Base-by-base conservation (phyloP, 345 rosid species). In the Triadica sebifera region DNA sequence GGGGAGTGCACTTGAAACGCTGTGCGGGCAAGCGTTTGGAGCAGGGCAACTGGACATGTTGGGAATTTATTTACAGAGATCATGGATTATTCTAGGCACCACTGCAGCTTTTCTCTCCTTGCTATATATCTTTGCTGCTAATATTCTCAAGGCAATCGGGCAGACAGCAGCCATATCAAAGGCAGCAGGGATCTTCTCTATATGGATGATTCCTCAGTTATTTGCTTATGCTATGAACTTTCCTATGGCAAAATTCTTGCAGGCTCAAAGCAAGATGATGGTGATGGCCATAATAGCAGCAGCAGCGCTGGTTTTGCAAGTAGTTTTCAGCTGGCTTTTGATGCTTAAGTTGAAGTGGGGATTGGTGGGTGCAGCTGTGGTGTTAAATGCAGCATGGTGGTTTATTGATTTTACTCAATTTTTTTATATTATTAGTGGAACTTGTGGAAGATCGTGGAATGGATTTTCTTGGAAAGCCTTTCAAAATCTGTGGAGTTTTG, bases 1-100 rank as follows among this genome's bases (percentile, higher is more conserved):
- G 98, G 98, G 98, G 73, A 94, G 98, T 67, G 95, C 98, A 39
- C 89, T 94, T 9, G 97, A 94, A 82, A 94, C 98, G 22, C 83
- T 92, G 38, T 92, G 97, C 75, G 98, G 98, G 8, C 98, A 94
- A 80, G 98, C 98, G 20, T 88, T 75, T 70, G 98, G 98, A 43
- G 98, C 97, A 0, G 90, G 95, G 6, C 90, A 89, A 74, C 20
- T 89, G 0, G 93, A 92, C 39, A 94, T 92, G 98, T 82, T 94
- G 1, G 98, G 98, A 58, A 75, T 92, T 22, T 94, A 94, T 77
- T 85, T 94, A 82, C 98, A 94, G 68, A 85, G 98, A 73, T 94
- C 98, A 37, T 94, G 97, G 98, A 73, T 94, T 29, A 94, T 94
- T 68, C 91, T 92, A 61, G 80, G 78, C 82, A 38, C 87, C 8